phyloP scores from a whole-genome alignment of 2,329 filamentous ascomycete species.

The Paecilomyces fulvus region DNA sequence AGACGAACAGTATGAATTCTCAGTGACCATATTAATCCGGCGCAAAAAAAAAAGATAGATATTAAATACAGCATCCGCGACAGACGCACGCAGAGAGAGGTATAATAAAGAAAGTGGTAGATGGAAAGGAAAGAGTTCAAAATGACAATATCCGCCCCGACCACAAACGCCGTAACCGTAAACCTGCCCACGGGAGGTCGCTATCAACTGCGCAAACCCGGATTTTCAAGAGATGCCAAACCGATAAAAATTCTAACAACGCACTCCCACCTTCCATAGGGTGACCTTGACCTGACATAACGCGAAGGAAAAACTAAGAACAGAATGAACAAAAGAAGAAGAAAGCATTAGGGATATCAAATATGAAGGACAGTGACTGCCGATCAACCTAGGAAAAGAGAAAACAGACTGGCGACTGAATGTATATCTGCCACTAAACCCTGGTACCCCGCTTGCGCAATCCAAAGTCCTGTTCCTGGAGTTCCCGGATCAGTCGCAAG shows the following conservation, averaged over 20 bases:
- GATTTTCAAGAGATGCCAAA: neutral
- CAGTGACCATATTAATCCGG: neutral
- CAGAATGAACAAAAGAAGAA: neutral
- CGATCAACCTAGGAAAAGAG: neutral
- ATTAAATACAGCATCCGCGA: neutral
- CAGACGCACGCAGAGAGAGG: neutral
- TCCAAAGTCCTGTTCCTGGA: slow-evolving; percentile 39
- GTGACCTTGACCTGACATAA: neutral
- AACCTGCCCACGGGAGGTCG: neutral
- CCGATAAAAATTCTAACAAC: neutral
- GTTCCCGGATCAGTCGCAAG: slow-evolving; percentile 35
- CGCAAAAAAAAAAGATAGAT: neutral
- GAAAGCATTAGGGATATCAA: neutral
- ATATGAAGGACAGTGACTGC: neutral
- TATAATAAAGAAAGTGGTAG: slow-evolving; percentile 1
- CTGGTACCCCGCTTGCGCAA: slow-evolving; percentile 26
- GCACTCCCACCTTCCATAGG: neutral
- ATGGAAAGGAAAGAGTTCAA: neutral
- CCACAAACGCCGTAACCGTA: neutral
- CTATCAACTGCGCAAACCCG: neutral
- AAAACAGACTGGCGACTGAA: neutral
- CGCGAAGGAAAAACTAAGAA: neutral
- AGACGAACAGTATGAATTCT: neutral
- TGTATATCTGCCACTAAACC: slow-evolving; percentile 4
- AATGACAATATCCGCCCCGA: neutral